These are phyloP conservation scores for Cenchrus purpureus DNA, from an alignment of 176 grass and related monocot species.

Conservation along the genomic window DNA sequence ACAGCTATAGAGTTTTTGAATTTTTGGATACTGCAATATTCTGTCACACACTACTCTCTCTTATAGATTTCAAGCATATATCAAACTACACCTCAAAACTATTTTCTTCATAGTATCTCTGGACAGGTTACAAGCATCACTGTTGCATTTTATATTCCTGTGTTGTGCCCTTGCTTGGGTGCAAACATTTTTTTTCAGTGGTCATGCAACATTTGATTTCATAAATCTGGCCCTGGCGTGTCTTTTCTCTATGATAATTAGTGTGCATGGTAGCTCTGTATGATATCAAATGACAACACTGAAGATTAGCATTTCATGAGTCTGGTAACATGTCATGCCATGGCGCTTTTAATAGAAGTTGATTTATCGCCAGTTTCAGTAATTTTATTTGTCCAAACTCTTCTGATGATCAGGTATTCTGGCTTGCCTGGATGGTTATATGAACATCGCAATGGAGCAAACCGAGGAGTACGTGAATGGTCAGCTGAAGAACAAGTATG, in stretches of 20 bases:
- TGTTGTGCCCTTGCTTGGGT: constrained; percentile 11
- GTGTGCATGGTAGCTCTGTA: not conserved
- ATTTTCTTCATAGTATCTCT: not conserved
- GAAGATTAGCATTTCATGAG: not conserved
- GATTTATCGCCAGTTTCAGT: not conserved
- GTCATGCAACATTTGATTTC: not conserved
- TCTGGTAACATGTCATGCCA: not conserved
- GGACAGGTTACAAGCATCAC: not conserved
- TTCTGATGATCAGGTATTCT: constrained; percentile 64
- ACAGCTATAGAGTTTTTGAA: not conserved
- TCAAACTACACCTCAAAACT: not conserved
- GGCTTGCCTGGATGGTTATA: constrained; percentile 93
- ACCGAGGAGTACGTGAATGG: constrained; percentile 96
- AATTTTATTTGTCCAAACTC: not conserved
- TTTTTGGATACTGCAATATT: not conserved
- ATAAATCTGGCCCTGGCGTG: not conserved
- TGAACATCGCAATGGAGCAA: constrained; percentile 99
- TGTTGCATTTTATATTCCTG: constrained; percentile 13
- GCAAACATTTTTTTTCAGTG: not conserved
- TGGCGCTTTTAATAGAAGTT: not conserved
- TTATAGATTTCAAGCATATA: not conserved
- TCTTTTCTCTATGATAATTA: not conserved
- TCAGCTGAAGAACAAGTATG: constrained; percentile 97
- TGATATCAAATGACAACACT: not conserved
- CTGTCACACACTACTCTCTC: not conserved